phyloP scores from a whole-genome alignment of 495 filamentous ascomycete genomes.

The Podospora pseudocomata region DNA sequence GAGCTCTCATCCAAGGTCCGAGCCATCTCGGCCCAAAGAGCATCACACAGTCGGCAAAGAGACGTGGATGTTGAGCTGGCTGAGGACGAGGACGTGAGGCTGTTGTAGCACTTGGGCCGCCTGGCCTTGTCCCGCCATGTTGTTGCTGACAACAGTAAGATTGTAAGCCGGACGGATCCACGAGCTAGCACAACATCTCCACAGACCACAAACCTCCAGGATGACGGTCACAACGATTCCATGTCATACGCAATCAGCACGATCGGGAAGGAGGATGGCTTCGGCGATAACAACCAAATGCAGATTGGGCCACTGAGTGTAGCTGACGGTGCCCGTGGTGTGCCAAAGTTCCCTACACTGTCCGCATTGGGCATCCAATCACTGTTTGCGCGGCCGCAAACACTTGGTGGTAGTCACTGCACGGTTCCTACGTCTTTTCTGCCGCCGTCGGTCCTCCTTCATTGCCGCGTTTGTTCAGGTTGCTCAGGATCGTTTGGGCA shows the following conservation, averaged over 20 bases:
- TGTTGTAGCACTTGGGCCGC: background rate
- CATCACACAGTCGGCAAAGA: background rate
- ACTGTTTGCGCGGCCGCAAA: background rate
- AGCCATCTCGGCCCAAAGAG: background rate
- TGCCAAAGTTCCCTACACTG: background rate
- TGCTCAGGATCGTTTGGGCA: background rate
- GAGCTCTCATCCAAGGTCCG: background rate
- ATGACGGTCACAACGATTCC: background rate
- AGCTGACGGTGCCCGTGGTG: background rate
- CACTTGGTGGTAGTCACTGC: background rate
- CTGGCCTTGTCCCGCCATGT: background rate
- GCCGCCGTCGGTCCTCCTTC: background rate
- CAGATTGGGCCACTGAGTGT: background rate
- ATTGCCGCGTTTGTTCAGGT: background rate
- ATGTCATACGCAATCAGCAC: background rate
- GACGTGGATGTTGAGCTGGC: background rate
- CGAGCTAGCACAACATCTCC: background rate
- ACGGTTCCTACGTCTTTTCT: background rate
- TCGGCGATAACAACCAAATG: background rate
- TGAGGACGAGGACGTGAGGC: background rate
- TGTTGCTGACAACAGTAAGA: background rate
- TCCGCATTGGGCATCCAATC: background rate
- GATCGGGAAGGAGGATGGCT: background rate
- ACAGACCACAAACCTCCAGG: background rate
- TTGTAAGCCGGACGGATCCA: background rate